Evolutionary conservation across 495 filamentous ascomycete genomes (phyloP), one percentile per base, ranked within the genome.

Genomic region (Penicillium macrosclerotiorum): DNA sequence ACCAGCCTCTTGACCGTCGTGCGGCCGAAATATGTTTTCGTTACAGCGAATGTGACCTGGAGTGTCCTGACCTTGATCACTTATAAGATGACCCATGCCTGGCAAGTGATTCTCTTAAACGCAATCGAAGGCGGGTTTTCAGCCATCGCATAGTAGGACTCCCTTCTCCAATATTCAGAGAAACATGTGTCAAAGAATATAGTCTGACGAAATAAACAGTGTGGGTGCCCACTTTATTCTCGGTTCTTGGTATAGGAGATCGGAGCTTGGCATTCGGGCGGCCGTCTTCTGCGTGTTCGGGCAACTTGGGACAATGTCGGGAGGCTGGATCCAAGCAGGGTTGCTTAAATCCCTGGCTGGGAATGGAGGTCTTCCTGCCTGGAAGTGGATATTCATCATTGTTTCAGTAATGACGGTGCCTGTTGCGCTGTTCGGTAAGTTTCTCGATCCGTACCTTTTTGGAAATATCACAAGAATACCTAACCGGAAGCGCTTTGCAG

Each of bases 71-170:
- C 64, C 0, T 41, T 67, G 37, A 54, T 67, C 45, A 67, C 64
- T 0, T 64, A 55, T 41, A 60, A 55, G 42, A 64, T 60, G 59
- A 63, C 59, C 11, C 49, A 49, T 18, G 61, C 64, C 25, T 67
- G 59, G 59, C 61, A 67, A 42, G 64, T 64, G 3, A 64, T 64
- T 40, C 23, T 67, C 27, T 30, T 67, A 41, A 67, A 67, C 40
- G 64, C 61, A 24, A 59, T 64, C 18, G 64, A 67, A 31, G 64
- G 64, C 5, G 64, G 59, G 2, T 67, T 67, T 35, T 67, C 64
- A 0, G 64, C 64, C 8, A 58, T 67, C 30, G 64, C 64, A 33
- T 67, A 67, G 62, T 64, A 54, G 37, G 49, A 9, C 14, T 9
- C 11, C 23, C 41, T 16, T 13, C n/a, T 12, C 11, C n/a, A n/a